Base-by-base conservation (phyloP, 2,329 filamentous ascomycete species). In the Colletotrichum sp. region DNA sequence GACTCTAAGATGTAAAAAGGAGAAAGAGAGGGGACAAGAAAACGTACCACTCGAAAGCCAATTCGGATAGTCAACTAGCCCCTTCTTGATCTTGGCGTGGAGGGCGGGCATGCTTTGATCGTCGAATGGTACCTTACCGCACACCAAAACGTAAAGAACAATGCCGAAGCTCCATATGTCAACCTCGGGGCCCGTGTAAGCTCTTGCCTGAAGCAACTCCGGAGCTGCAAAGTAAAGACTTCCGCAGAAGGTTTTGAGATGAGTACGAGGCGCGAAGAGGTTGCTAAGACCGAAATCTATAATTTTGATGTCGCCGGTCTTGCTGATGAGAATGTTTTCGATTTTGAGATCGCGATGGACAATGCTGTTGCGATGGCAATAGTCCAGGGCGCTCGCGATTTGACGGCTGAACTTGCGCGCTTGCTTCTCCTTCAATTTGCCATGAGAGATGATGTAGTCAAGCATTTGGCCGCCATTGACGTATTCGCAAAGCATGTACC, bases 401-500 rank as follows among this genome's bases (percentile, higher is more conserved):
- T 99, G 97, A 55, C 97, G 94, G 79, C 95, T 98, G 84, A 99
- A 99, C 84, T 99, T 99, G 81, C 97, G 93, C 10, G 97, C 97
- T 85, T 98, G 96, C 86, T 99, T 99, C 87, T 99, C 97, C 89
- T 99, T 99, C 78, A 99, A 89, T 82, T 98, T 95, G 75, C 96
- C 97, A 82, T 99, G 97, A 5, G 96, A 98, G 83, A 99, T 99
- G 84, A 99, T 99, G 86, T 99, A 99, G 87, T 99, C 97, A 77
- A 99, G 92, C 97, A 99, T 99, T 86, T 99, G 97, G 22, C 97
- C 97, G 64, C 97, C 97, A 83, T 99, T 98, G 85, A 99, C 97
- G 84, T 97, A 98, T 87, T 99, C 97, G 83, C 98, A 99, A 68
- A 99, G 92, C 97, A 99, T 99, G 86, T 99, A 99, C 97, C 97